Conservation (phyloP, 2,329 filamentous ascomycete genomes). For the Diaporthe aspalathi region DNA sequence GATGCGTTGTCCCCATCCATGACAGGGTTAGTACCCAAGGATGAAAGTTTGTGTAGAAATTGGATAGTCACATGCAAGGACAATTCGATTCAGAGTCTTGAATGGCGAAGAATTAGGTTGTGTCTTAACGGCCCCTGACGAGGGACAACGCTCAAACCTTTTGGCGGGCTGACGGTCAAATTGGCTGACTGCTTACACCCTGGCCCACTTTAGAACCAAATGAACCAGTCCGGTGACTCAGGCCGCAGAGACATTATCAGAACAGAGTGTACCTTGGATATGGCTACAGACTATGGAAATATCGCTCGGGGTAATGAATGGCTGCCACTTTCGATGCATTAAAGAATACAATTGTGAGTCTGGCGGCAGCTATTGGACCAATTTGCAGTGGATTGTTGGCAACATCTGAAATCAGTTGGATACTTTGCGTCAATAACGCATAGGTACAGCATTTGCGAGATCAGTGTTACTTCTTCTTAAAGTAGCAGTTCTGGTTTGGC, state of each 20-base stretch:
- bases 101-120: not conserved
- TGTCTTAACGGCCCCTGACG: not conserved
- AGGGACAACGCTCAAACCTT: not conserved
- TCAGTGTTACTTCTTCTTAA: not conserved
- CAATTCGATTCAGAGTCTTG: not conserved
- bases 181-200: not conserved
- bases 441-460: no score
- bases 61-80: not conserved
- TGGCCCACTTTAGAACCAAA: not conserved
- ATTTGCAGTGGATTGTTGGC: no score
- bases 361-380: no score
- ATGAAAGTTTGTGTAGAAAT: not conserved
- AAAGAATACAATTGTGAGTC: no score
- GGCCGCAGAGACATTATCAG: not conserved
- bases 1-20: not conserved
- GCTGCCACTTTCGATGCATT: no score
- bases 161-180: not conserved
- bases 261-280: not conserved
- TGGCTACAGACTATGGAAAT: not conserved
- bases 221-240: not conserved
- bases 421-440: no score
- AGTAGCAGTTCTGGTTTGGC: not conserved
- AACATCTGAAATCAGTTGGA: no score
- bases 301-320: not conserved
- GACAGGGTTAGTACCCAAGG: not conserved